phyloP scores from a whole-genome alignment of 2,329 filamentous ascomycete genomes.

The Xylariaceae sp. region DNA sequence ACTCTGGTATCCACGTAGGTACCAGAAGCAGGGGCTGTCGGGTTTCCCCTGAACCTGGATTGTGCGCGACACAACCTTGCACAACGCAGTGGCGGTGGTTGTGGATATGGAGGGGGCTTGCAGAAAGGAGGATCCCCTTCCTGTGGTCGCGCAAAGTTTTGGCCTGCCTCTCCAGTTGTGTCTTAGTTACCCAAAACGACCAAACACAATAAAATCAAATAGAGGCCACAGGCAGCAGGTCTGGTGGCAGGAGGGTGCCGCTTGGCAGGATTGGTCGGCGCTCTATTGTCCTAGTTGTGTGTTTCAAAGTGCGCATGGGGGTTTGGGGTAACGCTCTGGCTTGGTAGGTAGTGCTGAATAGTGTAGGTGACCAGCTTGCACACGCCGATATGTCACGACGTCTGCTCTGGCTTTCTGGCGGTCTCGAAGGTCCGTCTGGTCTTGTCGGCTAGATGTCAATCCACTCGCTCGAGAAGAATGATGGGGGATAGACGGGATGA shows the following conservation, averaged over 20 bases:
- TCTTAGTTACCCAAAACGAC: slow-evolving; percentile 4
- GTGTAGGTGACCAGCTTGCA: not conserved
- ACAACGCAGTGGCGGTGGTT: too few species aligned
- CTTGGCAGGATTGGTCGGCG: slow-evolving; percentile 4
- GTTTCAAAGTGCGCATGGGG: slow-evolving; percentile 23
- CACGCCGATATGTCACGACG: not conserved
- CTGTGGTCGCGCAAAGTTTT: not conserved
- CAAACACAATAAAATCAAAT: slow-evolving; percentile 4
- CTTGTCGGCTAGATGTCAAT: too few species aligned
- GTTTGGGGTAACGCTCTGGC: slow-evolving; percentile 7
- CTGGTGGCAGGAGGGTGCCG: not conserved
- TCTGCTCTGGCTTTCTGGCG: not conserved
- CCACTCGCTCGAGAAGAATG: too few species aligned
- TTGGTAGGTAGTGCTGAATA: not conserved
- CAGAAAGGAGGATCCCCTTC: too few species aligned
- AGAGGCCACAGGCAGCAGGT: slow-evolving; percentile 11
- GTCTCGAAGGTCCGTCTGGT: too few species aligned
- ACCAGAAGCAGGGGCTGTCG: slow-evolving; percentile 3
- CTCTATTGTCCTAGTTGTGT: slow-evolving; percentile 4
- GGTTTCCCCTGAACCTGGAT: slow-evolving; percentile 12
- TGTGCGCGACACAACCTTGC: slow-evolving; percentile 1
- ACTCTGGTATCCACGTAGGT: slow-evolving; percentile 3
- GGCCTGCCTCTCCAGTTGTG: slow-evolving; percentile 4
- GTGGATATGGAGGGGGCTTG: too few species aligned
- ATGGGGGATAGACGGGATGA: too few species aligned